phyloP scores from a whole-genome alignment of 2,329 filamentous ascomycete species.

The Phyllachora maydis region DNA sequence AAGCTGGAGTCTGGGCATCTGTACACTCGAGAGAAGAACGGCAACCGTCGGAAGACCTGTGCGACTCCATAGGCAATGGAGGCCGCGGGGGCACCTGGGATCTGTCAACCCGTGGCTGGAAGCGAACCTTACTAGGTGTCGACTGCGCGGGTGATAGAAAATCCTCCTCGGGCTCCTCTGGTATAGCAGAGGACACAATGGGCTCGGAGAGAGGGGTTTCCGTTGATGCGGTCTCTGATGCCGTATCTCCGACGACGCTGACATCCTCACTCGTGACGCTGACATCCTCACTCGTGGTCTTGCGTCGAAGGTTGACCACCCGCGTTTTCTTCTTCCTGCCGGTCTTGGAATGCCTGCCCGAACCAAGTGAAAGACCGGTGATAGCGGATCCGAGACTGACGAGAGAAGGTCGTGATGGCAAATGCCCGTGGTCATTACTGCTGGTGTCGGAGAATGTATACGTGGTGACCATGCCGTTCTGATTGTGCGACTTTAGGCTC shows the following conservation, averaged over 20 bases:
- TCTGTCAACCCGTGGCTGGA: constrained; percentile 11
- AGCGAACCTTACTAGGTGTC: constrained; percentile 19
- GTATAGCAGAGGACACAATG: constrained; percentile 31
- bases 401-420: constrained; percentile 49
- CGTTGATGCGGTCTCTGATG: constrained; percentile 32
- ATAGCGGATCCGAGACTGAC: constrained; percentile 38
- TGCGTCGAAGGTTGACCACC: constrained; percentile 61
- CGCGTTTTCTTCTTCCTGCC: constrained; percentile 66
- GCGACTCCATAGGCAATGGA: constrained; percentile 10
- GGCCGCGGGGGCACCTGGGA: constrained; percentile 10
- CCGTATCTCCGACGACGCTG: constrained; percentile 17
- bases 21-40: too few species aligned
- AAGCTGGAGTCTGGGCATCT: too few species aligned
- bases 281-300: constrained; percentile 25
- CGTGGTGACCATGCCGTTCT: constrained; percentile 34
- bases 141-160: constrained; percentile 5
- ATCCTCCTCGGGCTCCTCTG: constrained; percentile 34
- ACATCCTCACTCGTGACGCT: constrained; percentile 28
- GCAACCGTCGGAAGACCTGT: too few species aligned
- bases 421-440: constrained; percentile 38
- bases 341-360: constrained; percentile 34
- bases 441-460: constrained; percentile 57
- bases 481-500: constrained; percentile 41
- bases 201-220: constrained; percentile 40
- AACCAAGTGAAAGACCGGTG: constrained; percentile 41